Percentiles rank a stretch among this genome's conserved stretches.
Evolutionary conservation across 2,329 filamentous ascomycete genomes (phyloP).

Genomic region (Sclerotinia subarctica): DNA sequence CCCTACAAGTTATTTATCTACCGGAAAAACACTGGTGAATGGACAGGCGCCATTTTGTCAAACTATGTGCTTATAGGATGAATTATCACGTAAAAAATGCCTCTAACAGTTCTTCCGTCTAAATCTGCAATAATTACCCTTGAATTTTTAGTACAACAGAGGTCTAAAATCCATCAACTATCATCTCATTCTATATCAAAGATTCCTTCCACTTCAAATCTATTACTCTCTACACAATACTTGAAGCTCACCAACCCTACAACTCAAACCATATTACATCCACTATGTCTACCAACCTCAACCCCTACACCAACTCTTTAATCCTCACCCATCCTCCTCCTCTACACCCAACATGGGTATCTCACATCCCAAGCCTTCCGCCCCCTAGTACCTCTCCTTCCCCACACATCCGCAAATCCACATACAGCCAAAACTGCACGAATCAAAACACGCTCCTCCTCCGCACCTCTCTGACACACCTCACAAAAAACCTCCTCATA

Average conservation of each 20-base stretch:
- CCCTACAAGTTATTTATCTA: not conserved
- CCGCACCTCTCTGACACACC: conserved; percentile 39
- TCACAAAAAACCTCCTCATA: conserved; percentile 39
- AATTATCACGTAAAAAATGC: not conserved
- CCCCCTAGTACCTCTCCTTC: not conserved
- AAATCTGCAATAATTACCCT: not conserved
- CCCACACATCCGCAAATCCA: conserved; percentile 21
- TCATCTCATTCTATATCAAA: not conserved
- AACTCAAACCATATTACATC: not conserved
- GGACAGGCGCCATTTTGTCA: not conserved
- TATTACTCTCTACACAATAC: not conserved
- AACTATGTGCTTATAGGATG: not conserved
- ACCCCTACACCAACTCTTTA: not conserved
- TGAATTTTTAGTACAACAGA: not conserved
- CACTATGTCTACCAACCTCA: not conserved
- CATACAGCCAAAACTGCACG: conserved; percentile 45
- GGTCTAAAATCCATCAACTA: not conserved
- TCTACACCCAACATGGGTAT: conserved; percentile 7
- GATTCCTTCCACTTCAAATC: not conserved
- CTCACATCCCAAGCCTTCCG: conserved; percentile 15
- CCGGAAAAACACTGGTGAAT: not conserved
- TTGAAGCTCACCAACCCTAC: not conserved
- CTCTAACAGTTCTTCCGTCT: not conserved
- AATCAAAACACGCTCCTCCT: conserved; percentile 41
- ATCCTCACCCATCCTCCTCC: conserved; percentile 8